Base-by-base conservation (phyloP, 805 yeast genomes). In the Yarrowia deformans region DNA sequence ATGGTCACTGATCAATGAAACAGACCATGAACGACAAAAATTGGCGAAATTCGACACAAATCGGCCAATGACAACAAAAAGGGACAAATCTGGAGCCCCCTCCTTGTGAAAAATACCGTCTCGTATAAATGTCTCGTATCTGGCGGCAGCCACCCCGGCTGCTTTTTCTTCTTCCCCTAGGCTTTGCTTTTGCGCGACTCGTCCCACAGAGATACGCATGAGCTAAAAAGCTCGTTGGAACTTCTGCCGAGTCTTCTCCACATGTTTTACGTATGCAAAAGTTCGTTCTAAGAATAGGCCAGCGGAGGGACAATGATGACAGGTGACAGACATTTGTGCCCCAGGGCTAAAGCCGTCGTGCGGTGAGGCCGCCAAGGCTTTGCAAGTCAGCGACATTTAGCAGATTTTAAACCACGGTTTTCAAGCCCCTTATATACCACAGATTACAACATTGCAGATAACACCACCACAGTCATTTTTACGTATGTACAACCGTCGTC, bases 191-290 rank as follows among this genome's bases (percentile, higher is more conserved):
- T 50, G 10, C 46, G 7, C 46, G 18, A n/a, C 18, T 42, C 18
- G 45, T 14, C 19, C 8, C 16, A 45, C 16, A 45, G 29, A 19
- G 23, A 46, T 13, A 6, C 16, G 35, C 37, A 54, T 14, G 45
- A 54, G 45, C 42, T 39, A 39, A 54, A 54, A 54, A 14, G 18
- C 37, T 29, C 45, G 8, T 13, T 39, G 60, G 43, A 54, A 14
- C 60, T 54, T 54, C 60, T 54, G 60, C 45, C 45, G 45, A 52
- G 39, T 23, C 60, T 54, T 54, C 60, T 54, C 60, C 60, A 54
- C 60, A 54, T 54, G 60, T 37, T 19, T 8, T 54, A 54, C 35
- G 58, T 50, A 50, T 50, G 58, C 54, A 49, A 49, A 29, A 32
- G 39, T 49, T 32, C 39, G 54, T 52, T 52, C 58, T 35, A 52